These are phyloP conservation scores for Hypericum androsaemum DNA, from an alignment of 345 rosid species.

Conservation along the genomic window DNA sequence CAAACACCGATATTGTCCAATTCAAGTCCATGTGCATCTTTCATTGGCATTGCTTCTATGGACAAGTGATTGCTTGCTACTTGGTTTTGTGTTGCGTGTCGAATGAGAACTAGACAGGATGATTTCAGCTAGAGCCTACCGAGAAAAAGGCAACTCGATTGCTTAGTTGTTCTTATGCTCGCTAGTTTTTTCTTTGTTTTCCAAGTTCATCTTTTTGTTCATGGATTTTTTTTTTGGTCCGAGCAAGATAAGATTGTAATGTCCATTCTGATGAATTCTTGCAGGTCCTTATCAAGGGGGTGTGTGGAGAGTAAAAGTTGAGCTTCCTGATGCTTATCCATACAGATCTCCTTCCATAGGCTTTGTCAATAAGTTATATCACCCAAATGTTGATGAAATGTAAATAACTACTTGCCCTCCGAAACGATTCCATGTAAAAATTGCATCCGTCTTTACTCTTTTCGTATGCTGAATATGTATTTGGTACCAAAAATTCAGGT, in stretches of 20 bases:
- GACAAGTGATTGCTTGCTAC: too few species aligned
- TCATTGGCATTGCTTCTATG: too few species aligned
- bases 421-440: background rate
- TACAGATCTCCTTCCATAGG: conserved; percentile 4
- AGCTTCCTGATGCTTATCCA: conserved; percentile 3
- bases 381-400: conserved; percentile 8
- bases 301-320: conserved; percentile 3
- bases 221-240: background rate
- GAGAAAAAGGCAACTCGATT: too few species aligned
- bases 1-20: too few species aligned
- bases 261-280: background rate
- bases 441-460: too few species aligned
- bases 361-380: background rate
- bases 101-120: too few species aligned
- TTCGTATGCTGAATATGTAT: too few species aligned
- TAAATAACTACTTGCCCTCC: background rate
- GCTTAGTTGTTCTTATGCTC: too few species aligned
- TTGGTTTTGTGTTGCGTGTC: too few species aligned
- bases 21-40: too few species aligned
- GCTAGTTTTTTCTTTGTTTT: background rate
- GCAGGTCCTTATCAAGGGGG: conserved; percentile 1
- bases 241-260: background rate
- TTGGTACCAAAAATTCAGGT: background rate
- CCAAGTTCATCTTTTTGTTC: background rate
- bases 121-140: too few species aligned